Evolutionary conservation across 2,329 filamentous ascomycete species (phyloP).

Genomic region (Paecilomyces variotii): DNA sequence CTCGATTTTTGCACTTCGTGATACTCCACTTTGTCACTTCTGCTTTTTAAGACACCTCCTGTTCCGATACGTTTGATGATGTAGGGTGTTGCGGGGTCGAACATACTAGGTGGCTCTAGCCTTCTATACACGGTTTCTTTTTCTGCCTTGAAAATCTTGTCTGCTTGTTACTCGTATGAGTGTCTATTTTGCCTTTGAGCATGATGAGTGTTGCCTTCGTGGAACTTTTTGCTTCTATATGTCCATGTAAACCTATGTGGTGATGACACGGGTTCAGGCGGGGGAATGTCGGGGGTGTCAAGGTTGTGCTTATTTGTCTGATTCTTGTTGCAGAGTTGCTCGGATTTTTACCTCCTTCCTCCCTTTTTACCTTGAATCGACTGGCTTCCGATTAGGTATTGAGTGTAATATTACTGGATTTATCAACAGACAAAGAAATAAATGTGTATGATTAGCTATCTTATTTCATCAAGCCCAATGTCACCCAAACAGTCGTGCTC

Average conservation of each 20-base stretch:
- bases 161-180: background rate
- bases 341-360: background rate
- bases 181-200: constrained; percentile 2
- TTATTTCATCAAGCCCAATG: constrained; percentile 5
- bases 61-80: background rate
- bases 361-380: constrained; percentile 7
- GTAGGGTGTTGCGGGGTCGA: background rate
- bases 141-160: background rate
- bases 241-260: constrained; percentile 2
- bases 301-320: background rate
- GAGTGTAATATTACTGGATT: background rate
- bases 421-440: background rate
- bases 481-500: background rate
- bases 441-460: background rate
- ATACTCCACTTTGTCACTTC: background rate
- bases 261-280: background rate
- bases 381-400: constrained; percentile 1
- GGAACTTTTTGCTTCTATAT: constrained; percentile 5
- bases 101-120: background rate
- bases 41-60: background rate
- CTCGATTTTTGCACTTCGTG: background rate
- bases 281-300: background rate
- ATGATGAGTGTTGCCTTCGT: constrained; percentile 1
- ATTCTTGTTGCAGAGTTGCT: background rate
- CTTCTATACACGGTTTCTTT: constrained; percentile 4